Base-by-base conservation (phyloP, 305 asterid species). In the Lippia alba region DNA sequence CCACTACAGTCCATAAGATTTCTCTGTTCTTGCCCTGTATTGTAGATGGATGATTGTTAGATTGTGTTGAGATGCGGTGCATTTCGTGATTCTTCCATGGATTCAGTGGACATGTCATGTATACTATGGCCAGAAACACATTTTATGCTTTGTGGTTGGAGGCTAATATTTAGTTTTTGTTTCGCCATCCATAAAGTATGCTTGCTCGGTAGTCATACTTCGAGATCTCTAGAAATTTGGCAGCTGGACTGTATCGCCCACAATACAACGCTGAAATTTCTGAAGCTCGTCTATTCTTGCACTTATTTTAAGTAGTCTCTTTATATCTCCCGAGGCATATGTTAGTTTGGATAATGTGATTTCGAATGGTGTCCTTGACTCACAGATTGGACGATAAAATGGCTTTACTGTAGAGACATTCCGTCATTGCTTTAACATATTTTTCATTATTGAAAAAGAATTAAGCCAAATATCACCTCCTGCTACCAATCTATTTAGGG, bases 21-120 rank as follows among this genome's bases (percentile, higher is more conserved):
- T 36, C 12, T 67, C 61, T 62, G 20, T 20, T 39, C 17, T 78
- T 56, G 56, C 61, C 66, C 55, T 80, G 64, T 64, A 78, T 78
- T 82, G 86, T 85, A 86, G 82, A 88, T 85, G 92, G 95, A 69
- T 88, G 96, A 85, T 67, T 76, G 79, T 77, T 81, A 63, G 70
- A 76, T 70, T 79, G 76, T 77, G 76, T 75, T 75, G 80, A 73
- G 80, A 71, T 67, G 78, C 81, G 12, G 76, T 72, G 80, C 82
- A 63, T 71, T 77, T 66, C 73, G 36, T 76, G 77, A 41, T 79
- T 76, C 74, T 81, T 73, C 81, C 85, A 70, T 76, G 81, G 83
- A 72, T 71, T 72, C 70, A 30, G 67, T 70, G 84, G 77, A 34
- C 73, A 46, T 77, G 70, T 36, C 73, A 46, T 77, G 70, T 36